phyloP scores from a whole-genome alignment of 352 stramenopile genomes.

The Phytophthora sansomeana region DNA sequence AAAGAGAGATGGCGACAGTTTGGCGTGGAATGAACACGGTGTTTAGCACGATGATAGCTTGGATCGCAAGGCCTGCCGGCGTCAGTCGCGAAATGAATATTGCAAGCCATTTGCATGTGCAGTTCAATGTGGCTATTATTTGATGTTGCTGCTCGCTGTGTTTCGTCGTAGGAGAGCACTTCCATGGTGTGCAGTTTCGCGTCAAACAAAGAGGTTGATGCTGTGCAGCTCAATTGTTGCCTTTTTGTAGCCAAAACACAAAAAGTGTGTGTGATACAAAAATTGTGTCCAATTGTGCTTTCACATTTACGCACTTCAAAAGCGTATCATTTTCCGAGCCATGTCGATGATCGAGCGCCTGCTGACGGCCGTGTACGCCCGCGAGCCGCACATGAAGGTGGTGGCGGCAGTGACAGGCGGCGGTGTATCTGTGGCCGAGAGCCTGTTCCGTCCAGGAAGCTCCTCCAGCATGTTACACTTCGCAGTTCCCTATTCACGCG shows the following conservation, averaged over 20 bases:
- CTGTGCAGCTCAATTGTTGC: too few species aligned
- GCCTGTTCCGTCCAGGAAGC: conserved; percentile 62
- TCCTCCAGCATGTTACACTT: conserved; percentile 82
- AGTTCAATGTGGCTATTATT: not conserved
- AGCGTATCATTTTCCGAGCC: not conserved
- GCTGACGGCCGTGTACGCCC: conserved; percentile 63
- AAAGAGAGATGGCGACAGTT: conserved; percentile 17
- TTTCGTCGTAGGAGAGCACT: conserved; percentile 11
- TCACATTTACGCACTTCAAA: too few species aligned
- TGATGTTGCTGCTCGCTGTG: not conserved
- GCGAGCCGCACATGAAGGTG: conserved; percentile 60
- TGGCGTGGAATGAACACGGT: conserved; percentile 41
- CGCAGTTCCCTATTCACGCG: conserved; percentile 69
- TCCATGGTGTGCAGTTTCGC: conserved; percentile 3
- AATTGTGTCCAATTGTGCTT: not conserved
- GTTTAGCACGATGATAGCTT: conserved; percentile 20
- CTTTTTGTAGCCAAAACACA: too few species aligned
- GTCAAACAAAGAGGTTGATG: too few species aligned
- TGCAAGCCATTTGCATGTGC: conserved; percentile 7
- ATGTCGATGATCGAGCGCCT: conserved; percentile 52
- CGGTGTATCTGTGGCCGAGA: conserved; percentile 49
- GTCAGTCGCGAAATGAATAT: conserved; percentile 12
- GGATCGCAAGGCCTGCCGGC: not conserved
- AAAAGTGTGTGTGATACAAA: not conserved
- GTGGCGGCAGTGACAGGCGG: conserved; percentile 67